Conservation (phyloP, 2,329 filamentous ascomycete genomes). For the Botrytis elliptica region DNA sequence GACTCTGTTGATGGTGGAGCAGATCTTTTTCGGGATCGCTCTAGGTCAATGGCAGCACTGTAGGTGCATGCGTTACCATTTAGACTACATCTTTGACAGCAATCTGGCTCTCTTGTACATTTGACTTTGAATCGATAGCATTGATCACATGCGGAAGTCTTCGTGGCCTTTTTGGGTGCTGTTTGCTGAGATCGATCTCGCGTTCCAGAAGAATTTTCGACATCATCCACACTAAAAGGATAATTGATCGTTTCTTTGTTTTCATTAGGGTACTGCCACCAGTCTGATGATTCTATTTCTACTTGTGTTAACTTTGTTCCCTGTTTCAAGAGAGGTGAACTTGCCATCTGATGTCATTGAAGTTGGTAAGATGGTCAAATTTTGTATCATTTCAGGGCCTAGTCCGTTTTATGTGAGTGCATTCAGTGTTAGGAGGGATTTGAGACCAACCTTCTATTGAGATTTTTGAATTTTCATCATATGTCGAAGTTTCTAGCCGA, state of each 20-base stretch:
- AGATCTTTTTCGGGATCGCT: conserved; percentile 4
- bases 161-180: not conserved
- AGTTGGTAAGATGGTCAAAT: not conserved
- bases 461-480: not conserved
- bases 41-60: not conserved
- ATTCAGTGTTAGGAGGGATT: not conserved
- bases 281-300: not conserved
- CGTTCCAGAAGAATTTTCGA: not conserved
- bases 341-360: not conserved
- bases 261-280: not conserved
- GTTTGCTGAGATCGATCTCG: not conserved
- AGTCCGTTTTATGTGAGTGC: not conserved
- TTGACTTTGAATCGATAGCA: conserved; percentile 2
- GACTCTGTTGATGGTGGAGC: not conserved
- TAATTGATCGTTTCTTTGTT: not conserved
- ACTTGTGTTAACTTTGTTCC: not conserved
- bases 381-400: not conserved
- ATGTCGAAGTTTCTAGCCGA: not conserved
- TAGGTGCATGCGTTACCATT: not conserved
- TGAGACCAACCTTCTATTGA: not conserved
- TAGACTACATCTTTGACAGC: not conserved
- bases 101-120: conserved; percentile 7
- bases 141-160: conserved; percentile 11
- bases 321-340: not conserved
- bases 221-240: not conserved